A percentile compares a stretch with the other conserved stretches of the same genome.
Evolutionary conservation across 2,329 filamentous ascomycete species (phyloP).

Genomic region (Pseudocercospora vitis): DNA sequence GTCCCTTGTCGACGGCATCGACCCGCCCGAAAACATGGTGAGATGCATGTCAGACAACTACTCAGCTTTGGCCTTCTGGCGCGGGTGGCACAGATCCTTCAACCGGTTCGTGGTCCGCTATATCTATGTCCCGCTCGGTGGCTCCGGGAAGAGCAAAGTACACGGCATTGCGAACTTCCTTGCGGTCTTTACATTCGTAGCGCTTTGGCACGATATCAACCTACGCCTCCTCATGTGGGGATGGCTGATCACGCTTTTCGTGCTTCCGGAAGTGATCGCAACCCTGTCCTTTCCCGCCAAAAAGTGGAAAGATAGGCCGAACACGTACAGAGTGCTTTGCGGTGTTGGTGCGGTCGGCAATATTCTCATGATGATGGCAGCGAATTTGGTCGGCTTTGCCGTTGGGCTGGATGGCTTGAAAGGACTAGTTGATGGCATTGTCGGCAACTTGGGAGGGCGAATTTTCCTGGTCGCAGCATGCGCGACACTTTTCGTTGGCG

Average conservation of each 20-base stretch:
- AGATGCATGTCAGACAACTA: slow-evolving; percentile 96
- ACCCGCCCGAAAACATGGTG: slow-evolving; percentile 97
- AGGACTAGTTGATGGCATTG: slow-evolving; percentile 71
- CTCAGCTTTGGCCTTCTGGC: slow-evolving; percentile 88
- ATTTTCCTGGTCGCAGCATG: slow-evolving; percentile 72
- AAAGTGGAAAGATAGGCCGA: slow-evolving; percentile 69
- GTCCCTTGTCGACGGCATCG: slow-evolving; percentile 84
- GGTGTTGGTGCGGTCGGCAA: slow-evolving; percentile 79
- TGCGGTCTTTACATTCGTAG: slow-evolving; percentile 91
- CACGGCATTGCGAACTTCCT: slow-evolving; percentile 72
- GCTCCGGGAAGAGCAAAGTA: slow-evolving; percentile 55
- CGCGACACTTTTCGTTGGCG: slow-evolving; percentile 74
- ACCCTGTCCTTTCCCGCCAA: slow-evolving; percentile 69
- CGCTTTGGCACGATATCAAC: slow-evolving; percentile 96
- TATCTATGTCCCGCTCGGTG: slow-evolving; percentile 88
- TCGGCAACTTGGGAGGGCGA: slow-evolving; percentile 72
- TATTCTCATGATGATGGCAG: slow-evolving; percentile 90
- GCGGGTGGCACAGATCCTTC: slow-evolving; percentile 91
- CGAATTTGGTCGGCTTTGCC: slow-evolving; percentile 93
- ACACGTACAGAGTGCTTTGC: slow-evolving; percentile 75
- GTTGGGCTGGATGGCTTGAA: slow-evolving; percentile 85
- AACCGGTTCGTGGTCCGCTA: slow-evolving; percentile 95
- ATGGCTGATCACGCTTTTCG: slow-evolving; percentile 92
- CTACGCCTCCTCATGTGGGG: slow-evolving; percentile 90
- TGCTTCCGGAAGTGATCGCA: slow-evolving; percentile 81